phyloP scores from a whole-genome alignment of 352 stramenopile species.

The Elongisporangium anandrum region DNA sequence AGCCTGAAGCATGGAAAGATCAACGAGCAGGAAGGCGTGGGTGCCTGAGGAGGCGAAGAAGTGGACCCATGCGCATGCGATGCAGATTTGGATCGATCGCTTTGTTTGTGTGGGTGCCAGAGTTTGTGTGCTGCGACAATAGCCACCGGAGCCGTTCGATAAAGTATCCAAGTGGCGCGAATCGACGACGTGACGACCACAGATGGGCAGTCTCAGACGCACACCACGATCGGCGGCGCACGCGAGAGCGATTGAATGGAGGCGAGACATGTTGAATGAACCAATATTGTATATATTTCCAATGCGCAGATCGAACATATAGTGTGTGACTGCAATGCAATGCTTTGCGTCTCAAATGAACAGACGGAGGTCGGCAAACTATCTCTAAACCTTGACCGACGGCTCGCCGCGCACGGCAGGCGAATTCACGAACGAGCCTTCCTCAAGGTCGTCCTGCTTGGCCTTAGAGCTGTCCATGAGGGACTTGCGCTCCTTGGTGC shows the following conservation, averaged over 20 bases:
- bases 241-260: neutral
- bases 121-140: neutral
- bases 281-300: neutral
- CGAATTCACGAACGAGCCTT: conserved; percentile 83
- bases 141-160: neutral
- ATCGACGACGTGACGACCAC: neutral
- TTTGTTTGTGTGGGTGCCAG: too few species aligned
- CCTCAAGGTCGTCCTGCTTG: conserved; percentile 56
- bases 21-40: neutral
- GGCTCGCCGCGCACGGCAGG: conserved; percentile 53
- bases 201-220: neutral
- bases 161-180: neutral
- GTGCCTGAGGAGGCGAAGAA: neutral
- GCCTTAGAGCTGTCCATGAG: conserved; percentile 67
- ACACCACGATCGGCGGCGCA: too few species aligned
- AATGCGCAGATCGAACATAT: neutral
- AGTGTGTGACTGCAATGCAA: neutral
- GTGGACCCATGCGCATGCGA: neutral
- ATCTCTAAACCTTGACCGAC: neutral
- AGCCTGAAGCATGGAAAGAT: too few species aligned
- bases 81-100: too few species aligned
- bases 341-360: neutral
- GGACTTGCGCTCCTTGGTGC: conserved; percentile 63
- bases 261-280: neutral
- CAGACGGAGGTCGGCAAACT: neutral